Conservation (phyloP, 192 early-diverging fungal species). For the Coemansia sp. region DNA sequence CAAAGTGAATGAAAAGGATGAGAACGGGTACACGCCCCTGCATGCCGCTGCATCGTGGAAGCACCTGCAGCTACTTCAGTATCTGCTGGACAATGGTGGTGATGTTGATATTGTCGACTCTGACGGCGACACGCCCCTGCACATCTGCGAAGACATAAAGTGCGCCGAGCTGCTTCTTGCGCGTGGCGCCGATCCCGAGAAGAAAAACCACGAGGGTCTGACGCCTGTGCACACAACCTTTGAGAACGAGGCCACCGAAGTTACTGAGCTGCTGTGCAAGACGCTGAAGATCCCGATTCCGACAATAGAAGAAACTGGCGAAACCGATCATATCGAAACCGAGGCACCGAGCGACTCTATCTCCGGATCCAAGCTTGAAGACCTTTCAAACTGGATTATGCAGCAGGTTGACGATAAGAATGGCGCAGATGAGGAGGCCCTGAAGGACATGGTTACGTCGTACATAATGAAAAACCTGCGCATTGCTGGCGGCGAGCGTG, state of each 20-base stretch:
- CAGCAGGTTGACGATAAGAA: conserved; percentile 55
- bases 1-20: conserved; percentile 66
- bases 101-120: conserved; percentile 70
- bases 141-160: conserved; percentile 68
- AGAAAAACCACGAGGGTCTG: conserved; percentile 63
- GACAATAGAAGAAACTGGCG: conserved; percentile 32
- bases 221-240: conserved; percentile 54
- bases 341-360: conserved; percentile 24
- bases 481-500: conserved; percentile 14
- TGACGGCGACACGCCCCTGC: conserved; percentile 83
- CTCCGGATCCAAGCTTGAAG: conserved; percentile 40
- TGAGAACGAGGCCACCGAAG: conserved; percentile 65
- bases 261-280: conserved; percentile 60
- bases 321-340: conserved; percentile 28
- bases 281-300: conserved; percentile 57
- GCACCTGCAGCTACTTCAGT: conserved; percentile 63
- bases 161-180: conserved; percentile 65
- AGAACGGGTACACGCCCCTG: conserved; percentile 79
- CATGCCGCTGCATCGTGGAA: conserved; percentile 77
- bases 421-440: conserved; percentile 56
- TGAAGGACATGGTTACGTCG: conserved; percentile 58
- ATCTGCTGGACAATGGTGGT: conserved; percentile 61
- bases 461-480: conserved; percentile 47
- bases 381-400: conserved; percentile 61
- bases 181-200: conserved; percentile 65